A percentile compares a stretch with the other conserved stretches of the same genome.
These are phyloP conservation scores for Fragosphaeria purpurea DNA, from an alignment of 2,329 filamentous ascomycete genomes.

Conservation along the genomic window DNA sequence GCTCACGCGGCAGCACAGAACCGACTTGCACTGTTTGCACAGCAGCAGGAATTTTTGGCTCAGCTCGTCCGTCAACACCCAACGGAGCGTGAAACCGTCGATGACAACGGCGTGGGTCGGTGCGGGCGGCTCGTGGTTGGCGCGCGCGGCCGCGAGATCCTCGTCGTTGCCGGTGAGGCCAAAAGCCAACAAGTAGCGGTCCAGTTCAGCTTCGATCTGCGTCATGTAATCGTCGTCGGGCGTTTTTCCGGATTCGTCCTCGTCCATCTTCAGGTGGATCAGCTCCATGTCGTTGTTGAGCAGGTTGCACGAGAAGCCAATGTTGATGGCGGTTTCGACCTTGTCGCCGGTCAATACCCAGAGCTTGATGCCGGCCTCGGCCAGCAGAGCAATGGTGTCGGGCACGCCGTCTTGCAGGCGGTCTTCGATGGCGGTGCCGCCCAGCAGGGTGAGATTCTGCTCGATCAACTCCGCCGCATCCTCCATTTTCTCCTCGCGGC, in stretches of 20 bases:
- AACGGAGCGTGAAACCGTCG: slow-evolving; percentile 85
- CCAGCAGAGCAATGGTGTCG: slow-evolving; percentile 85
- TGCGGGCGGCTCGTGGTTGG: slow-evolving; percentile 75
- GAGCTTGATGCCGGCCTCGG: slow-evolving; percentile 89
- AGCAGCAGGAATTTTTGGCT: slow-evolving; percentile 90
- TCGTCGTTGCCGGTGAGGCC: slow-evolving; percentile 74
- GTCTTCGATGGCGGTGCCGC: slow-evolving; percentile 95
- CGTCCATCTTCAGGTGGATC: slow-evolving; percentile 76
- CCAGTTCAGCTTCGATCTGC: slow-evolving; percentile 59
- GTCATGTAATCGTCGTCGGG: slow-evolving; percentile 40
- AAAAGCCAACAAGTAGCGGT: slow-evolving; percentile 63
- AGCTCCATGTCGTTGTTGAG: slow-evolving; percentile 97
- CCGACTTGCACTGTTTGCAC: slow-evolving; percentile 94
- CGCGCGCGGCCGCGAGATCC: slow-evolving; percentile 68
- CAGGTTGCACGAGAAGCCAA: slow-evolving; percentile 96
- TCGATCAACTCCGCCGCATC: slow-evolving; percentile 84
- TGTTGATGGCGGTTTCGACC: slow-evolving; percentile 98
- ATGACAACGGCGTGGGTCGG: slow-evolving; percentile 89
- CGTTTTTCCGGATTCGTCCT: slow-evolving; percentile 49
- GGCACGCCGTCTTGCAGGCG: slow-evolving; percentile 93
- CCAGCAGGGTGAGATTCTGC: slow-evolving; percentile 75
- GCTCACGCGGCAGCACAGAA: slow-evolving; percentile 94
- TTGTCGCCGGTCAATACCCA: slow-evolving; percentile 99
- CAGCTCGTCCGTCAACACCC: slow-evolving; percentile 70
- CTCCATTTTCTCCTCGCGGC: slow-evolving; percentile 90